Evolutionary conservation across 208 protist genomes (phyloP), one percentile per base, ranked within the genome.

Genomic region (Zelonia costaricensis): DNA sequence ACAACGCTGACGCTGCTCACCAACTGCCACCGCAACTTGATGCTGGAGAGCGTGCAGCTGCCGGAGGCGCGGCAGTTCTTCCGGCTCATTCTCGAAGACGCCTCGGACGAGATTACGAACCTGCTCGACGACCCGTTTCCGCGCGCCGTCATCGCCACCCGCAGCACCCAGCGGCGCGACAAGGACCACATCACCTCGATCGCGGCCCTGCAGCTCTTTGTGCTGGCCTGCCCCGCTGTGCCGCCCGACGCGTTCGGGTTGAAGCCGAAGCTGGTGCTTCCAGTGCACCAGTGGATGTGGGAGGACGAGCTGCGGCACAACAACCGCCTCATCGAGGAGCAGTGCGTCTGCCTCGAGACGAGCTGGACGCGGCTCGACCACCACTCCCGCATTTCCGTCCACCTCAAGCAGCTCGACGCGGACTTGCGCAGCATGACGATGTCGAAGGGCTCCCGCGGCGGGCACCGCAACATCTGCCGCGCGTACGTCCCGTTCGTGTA

Each of bases 231-330:
- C 36, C 89, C 89, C 4, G 80, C 61, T 1, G 77, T 95, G 13
- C 82, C 78, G 13, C 67, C 74, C 4, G 67, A 82, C n/a, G 89
- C 84, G 4, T 93, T 91, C 47, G 89, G 86, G 0, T 70, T 82
- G 23, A 84, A 83, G 60, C 83, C 86, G 4, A 89, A 93, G 59
- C 59, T 79, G 20, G 62, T 91, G 36, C 56, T 96, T n/a, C 81
- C 90, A 1, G 90, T 96, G 15, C 87, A 92, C 65, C 72, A 87
- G 69, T 96, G 90, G 90, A 69, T 75, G 40, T 96, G 90, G 87
- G 90, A 96, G 67, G 90, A 96, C 59, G 90, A 96, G 60, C 71
- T 92, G 57, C 82, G 84, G 4, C 84, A 96, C 62, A 49, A 60
- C n/a, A 90, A 86, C 51, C 42, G 57, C 4, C 78, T 93, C 16